Base-by-base conservation (phyloP, 23 red algal species). In the Cyanidioschyzon merolae region DNA sequence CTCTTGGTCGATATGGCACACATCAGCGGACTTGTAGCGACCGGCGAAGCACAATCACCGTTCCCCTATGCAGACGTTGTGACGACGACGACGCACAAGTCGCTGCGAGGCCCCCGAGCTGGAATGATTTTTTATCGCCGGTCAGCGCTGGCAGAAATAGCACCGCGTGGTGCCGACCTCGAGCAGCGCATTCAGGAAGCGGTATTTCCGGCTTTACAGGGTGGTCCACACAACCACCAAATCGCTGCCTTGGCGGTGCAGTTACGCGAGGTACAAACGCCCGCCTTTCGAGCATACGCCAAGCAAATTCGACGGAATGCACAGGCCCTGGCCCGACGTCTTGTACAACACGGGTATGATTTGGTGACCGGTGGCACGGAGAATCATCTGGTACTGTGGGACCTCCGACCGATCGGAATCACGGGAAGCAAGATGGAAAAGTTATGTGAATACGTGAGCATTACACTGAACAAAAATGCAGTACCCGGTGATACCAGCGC, bases 391-490 rank as follows among this genome's bases (percentile, higher is more conserved):
- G 87, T 98, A 41, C 63, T 98, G 76, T 98, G 87, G 94, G 85
- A 98, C 74, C 40, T 98, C 50, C 80, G 94, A 40, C 84, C 88
- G 25, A 51, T 76, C 17, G 83, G 67, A 38, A 32, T 98, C 1
- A 86, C 77, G 39, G 94, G 94, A 17, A 88, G 84, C 74, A 98
- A 91, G 85, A 80, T 88, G 80, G 86, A 98, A 82, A 86, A 87
- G 74, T 40, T 98, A 67, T 98, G 79, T 41, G 94, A 98, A 36
- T 24, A 87, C 39, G 85, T 74, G 27, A 78, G 83, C 74, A 98
- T 98, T 76, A 98, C 94, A 21, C 85, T 98, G 39, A 98, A 98
- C 79, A 98, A 98, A 85, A 98, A 98, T 84, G 87, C 94, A 24
- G 85, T 98, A 17, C 75, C 81, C 18, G 94, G 94, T 3, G 94